phyloP scores from a whole-genome alignment of 495 filamentous ascomycete genomes.

The Terfezia boudieri region DNA sequence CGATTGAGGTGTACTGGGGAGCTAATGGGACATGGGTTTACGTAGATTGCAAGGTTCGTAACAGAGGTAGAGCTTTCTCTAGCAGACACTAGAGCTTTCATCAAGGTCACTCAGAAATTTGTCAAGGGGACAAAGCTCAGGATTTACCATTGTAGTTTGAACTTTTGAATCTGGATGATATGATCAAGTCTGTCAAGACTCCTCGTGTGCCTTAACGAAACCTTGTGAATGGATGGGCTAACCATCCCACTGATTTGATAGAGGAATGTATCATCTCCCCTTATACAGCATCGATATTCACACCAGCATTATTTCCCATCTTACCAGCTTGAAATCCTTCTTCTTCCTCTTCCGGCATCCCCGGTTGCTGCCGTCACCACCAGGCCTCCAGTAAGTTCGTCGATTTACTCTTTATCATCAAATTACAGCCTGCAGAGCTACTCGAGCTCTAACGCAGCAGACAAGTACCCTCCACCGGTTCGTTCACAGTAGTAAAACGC shows the following conservation, averaged over 20 bases:
- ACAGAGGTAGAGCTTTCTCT: not conserved
- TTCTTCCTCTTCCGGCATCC: not conserved
- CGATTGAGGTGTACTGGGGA: not conserved
- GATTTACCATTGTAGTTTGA: not conserved
- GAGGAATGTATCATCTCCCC: not conserved
- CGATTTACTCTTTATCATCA: no score
- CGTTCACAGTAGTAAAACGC: no score
- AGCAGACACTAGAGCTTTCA: not conserved
- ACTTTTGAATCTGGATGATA: not conserved
- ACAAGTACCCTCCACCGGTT: no score
- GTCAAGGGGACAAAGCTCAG: not conserved
- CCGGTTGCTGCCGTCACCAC: not conserved
- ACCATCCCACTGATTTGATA: not conserved
- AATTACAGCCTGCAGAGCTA: no score
- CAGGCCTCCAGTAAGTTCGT: no score
- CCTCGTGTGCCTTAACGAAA: not conserved
- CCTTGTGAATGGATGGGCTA: no score
- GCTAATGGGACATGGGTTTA: not conserved
- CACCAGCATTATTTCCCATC: not conserved
- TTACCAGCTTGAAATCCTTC: not conserved
- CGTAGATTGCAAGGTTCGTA: not conserved
- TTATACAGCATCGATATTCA: not conserved
- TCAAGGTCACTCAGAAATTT: not conserved
- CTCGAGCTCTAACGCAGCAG: no score
- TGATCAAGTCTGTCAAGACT: not conserved